A percentile compares a stretch with the other conserved stretches of the same genome.
phyloP scores from a whole-genome alignment of 1,284 basidiomycete species.

The Lignosus rhinocerotis region DNA sequence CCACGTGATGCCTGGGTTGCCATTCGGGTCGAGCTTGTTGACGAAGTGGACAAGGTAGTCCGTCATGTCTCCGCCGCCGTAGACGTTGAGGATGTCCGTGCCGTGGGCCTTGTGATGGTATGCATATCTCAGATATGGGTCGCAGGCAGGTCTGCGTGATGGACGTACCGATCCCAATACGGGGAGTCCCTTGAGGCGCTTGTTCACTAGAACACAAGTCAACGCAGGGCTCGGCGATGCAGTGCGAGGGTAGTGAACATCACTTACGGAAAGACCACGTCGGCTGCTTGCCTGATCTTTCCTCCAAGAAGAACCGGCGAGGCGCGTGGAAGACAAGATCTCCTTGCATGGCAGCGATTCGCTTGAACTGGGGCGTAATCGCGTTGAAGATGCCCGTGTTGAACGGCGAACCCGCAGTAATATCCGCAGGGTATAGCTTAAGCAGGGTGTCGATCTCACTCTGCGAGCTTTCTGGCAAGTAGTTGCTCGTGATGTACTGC shows the following conservation, averaged over 20 bases:
- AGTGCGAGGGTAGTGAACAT: background rate
- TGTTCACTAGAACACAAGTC: conserved; percentile 37
- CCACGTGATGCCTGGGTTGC: conserved; percentile 21
- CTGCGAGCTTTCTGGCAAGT: conserved; percentile 34
- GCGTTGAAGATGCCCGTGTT: conserved; percentile 46
- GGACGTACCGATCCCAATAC: conserved; percentile 45
- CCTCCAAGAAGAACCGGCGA: conserved; percentile 34
- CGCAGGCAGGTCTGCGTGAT: background rate
- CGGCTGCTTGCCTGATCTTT: conserved; percentile 42
- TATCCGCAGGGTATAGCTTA: conserved; percentile 42
- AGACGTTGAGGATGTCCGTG: conserved; percentile 5
- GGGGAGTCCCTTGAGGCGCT: conserved; percentile 44
- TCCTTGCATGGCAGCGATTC: conserved; percentile 49
- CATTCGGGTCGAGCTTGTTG: conserved; percentile 30
- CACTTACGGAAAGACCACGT: conserved; percentile 50
- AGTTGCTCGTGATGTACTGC: conserved; percentile 28
- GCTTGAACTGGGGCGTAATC: conserved; percentile 50
- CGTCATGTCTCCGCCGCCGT: conserved; percentile 24
- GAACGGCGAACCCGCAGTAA: conserved; percentile 52
- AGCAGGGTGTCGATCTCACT: conserved; percentile 34
- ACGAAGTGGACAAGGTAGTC: conserved; percentile 31
- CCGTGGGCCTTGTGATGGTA: no score
- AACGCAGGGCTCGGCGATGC: background rate
- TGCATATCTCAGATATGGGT: background rate
- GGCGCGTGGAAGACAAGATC: conserved; percentile 54